phyloP scores from a whole-genome alignment of 345 rosid genomes.

The Kernera saxatilis region DNA sequence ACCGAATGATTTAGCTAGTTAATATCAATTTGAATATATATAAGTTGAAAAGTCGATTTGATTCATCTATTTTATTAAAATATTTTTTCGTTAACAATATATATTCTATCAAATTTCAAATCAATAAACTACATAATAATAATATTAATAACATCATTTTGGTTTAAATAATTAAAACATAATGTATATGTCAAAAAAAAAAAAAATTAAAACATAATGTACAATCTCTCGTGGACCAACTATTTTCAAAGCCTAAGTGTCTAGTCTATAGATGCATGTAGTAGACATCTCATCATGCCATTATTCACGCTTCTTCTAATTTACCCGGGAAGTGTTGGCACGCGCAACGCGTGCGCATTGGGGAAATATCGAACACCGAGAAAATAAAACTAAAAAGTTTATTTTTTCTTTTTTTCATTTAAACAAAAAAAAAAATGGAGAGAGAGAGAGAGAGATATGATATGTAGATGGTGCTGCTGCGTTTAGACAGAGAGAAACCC shows the following conservation, averaged over 20 bases:
- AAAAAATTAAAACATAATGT: no score
- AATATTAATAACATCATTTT: no score
- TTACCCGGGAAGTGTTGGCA: constrained; percentile 18
- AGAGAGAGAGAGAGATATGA: neutral
- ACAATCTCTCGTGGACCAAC: neutral
- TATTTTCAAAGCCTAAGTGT: constrained; percentile 2
- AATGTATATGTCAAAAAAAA: no score
- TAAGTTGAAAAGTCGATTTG: no score
- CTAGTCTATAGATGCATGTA: neutral
- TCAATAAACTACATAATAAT: no score
- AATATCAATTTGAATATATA: no score
- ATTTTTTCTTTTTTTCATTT: neutral
- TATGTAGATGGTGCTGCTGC: neutral
- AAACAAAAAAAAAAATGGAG: neutral
- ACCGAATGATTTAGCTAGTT: no score
- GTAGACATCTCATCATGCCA: neutral
- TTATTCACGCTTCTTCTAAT: constrained; percentile 14
- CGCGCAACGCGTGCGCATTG: constrained; percentile 32
- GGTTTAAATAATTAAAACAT: neutral
- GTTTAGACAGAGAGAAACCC: constrained; percentile 25
- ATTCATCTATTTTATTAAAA: no score
- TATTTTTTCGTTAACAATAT: no score
- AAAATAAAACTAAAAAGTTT: neutral
- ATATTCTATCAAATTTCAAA: no score
- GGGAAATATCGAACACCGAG: neutral